Conservation (phyloP, 148 eudicot genomes). For the Arbutus unedo region DNA sequence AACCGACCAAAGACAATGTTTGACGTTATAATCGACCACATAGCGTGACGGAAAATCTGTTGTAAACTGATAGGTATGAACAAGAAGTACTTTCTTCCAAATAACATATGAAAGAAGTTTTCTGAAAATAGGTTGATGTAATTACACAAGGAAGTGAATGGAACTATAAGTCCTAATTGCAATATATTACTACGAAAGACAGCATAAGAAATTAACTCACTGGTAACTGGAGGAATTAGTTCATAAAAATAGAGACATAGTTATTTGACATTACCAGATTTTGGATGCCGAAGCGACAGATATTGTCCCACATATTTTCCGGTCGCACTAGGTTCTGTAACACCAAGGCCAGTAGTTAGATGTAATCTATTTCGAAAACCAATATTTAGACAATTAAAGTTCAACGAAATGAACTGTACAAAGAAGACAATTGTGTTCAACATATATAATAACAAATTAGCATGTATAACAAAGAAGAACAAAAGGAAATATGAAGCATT, state of each 20-base stretch:
- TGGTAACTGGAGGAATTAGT: neutral
- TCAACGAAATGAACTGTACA: neutral
- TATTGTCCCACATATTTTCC: conserved; percentile 42
- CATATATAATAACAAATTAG: neutral
- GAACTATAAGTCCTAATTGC: neutral
- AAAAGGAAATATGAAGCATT: neutral
- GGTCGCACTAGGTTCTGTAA: conserved; percentile 37
- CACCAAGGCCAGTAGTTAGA: neutral
- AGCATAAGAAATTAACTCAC: neutral
- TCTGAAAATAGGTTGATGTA: neutral
- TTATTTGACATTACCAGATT: conserved; percentile 52
- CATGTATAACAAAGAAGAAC: neutral
- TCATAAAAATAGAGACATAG: neutral
- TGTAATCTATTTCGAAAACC: neutral
- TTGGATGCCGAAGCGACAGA: conserved; percentile 82
- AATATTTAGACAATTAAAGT: neutral
- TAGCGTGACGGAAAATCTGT: neutral
- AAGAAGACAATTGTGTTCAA: neutral
- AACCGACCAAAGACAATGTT: neutral
- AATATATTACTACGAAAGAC: neutral
- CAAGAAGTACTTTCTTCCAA: conserved; percentile 2
- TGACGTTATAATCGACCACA: neutral
- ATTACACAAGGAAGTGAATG: neutral
- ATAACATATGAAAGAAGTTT: neutral
- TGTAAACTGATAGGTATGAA: neutral